phyloP scores from a whole-genome alignment of 257 asterid species.

The Solanum pimpinellifolium region DNA sequence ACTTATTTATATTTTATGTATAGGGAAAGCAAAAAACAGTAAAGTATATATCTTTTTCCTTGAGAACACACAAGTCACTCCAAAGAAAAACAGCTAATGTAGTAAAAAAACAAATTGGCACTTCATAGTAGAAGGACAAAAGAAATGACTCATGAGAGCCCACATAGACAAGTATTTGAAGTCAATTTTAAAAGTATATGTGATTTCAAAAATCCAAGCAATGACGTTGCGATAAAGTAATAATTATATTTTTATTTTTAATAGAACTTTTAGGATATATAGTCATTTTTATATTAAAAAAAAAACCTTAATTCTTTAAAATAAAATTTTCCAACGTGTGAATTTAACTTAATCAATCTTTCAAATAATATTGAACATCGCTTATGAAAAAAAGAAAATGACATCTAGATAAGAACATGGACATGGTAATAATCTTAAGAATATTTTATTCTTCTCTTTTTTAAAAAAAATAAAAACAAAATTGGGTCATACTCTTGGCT shows the following conservation, averaged over 20 bases:
- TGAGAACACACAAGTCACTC: neutral
- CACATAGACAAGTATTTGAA: neutral
- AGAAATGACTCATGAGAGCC: neutral
- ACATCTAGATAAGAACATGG: too few relatives aligned
- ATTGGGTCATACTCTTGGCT: neutral
- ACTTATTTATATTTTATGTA: neutral
- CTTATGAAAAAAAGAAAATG: neutral
- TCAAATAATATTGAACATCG: neutral
- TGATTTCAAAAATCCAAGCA: neutral
- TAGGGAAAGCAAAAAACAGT: neutral
- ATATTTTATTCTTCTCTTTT: too few relatives aligned
- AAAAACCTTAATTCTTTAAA: neutral
- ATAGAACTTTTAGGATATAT: neutral
- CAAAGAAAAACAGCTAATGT: neutral
- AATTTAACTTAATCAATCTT: neutral
- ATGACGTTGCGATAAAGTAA: neutral
- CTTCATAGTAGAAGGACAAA: neutral
- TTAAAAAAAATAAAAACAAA: too few relatives aligned
- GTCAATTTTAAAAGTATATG: neutral
- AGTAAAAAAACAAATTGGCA: neutral
- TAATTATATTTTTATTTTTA: neutral
- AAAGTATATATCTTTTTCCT: neutral
- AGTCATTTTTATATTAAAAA: neutral
- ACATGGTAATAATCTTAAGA: too few relatives aligned
- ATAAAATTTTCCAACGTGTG: rapidly evolving